Evolutionary conservation across 495 filamentous ascomycete genomes (phyloP), one percentile per base, ranked within the genome.

Genomic region (Lasiosphaeriaceae sp.): DNA sequence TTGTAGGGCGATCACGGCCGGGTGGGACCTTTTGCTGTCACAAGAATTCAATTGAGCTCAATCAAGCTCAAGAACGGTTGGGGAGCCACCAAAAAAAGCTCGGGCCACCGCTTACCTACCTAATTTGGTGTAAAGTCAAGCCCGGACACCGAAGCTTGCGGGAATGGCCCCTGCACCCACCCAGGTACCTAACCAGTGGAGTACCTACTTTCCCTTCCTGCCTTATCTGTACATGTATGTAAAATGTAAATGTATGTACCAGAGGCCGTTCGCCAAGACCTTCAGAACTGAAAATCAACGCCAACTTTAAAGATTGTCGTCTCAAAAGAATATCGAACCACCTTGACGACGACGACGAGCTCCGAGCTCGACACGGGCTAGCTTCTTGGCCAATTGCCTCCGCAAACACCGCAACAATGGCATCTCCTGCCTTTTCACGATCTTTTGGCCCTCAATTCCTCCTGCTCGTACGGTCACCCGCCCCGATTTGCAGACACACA

Each of bases 381-480:
- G n/a, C 14, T 12, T 12, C 14, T 12, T 12, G 16, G 39, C 14
- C 39, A 43, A 43, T 16, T 17, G 14, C 39, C 39, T 14, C 12
- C 4, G 5, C 29, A 26, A 14, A 52, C 16, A 19, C 17, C 19
- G 5, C 47, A 16, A 23, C 14, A 29, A 52, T 52, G 49, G 49
- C 55, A 16, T 52, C 55, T 17, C 37, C 37, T 4, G 37, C 14
- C n/a, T 47, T 58, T 29, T 52, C 55, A 11, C 37, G 48, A 24
- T 24, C 24, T 6, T 17, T 58, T 6, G 39, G 26, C 48, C 49
- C 48, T 26, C 55, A 47, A 24, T 52, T 52, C 55, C 48, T 58
- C 5, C 48, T 58, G 39, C 48, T 43, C 39, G 39, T 43, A 5
- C 39, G 39, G 39, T 43, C 39, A 12, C 39, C 31, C 31, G 48